A percentile compares a stretch with the other conserved stretches of the same genome.
phyloP scores from a whole-genome alignment of 257 asterid species.

The Ilex aquifolium region DNA sequence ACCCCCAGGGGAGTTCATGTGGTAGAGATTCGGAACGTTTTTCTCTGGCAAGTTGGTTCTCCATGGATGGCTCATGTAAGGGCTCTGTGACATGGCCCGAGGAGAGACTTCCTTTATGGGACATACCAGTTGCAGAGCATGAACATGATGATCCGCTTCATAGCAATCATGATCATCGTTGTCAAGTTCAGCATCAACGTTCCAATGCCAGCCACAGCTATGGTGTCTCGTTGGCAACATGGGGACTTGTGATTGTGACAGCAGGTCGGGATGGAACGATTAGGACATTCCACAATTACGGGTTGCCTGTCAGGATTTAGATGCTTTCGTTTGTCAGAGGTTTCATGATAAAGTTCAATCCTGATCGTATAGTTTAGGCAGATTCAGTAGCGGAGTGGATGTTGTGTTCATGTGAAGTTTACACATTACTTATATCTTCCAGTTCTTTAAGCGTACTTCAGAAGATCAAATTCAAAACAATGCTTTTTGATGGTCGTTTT shows the following conservation, averaged over 20 bases:
- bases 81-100: constrained; percentile 75
- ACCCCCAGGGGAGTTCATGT: constrained; percentile 18
- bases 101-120: constrained; percentile 62
- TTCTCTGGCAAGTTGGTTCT: constrained; percentile 65
- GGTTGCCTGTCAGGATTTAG: constrained; percentile 50
- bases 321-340: background rate
- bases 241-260: constrained; percentile 74
- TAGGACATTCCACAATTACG: constrained; percentile 74
- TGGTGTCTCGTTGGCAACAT: constrained; percentile 23
- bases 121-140: constrained; percentile 14
- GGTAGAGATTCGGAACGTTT: constrained; percentile 43
- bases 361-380: too few relatives aligned
- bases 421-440: too few relatives aligned
- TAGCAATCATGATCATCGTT: constrained; percentile 3
- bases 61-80: constrained; percentile 45
- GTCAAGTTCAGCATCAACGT: constrained; percentile 14
- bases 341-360: too few relatives aligned
- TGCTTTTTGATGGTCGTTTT: too few relatives aligned
- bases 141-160: constrained; percentile 12
- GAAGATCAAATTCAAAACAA: too few relatives aligned
- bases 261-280: constrained; percentile 65
- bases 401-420: too few relatives aligned
- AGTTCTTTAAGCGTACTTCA: too few relatives aligned
- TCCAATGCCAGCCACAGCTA: constrained; percentile 5
- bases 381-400: too few relatives aligned